phyloP scores from a whole-genome alignment of 768 basidiomycete genomes.

The Hygrophorus russula region DNA sequence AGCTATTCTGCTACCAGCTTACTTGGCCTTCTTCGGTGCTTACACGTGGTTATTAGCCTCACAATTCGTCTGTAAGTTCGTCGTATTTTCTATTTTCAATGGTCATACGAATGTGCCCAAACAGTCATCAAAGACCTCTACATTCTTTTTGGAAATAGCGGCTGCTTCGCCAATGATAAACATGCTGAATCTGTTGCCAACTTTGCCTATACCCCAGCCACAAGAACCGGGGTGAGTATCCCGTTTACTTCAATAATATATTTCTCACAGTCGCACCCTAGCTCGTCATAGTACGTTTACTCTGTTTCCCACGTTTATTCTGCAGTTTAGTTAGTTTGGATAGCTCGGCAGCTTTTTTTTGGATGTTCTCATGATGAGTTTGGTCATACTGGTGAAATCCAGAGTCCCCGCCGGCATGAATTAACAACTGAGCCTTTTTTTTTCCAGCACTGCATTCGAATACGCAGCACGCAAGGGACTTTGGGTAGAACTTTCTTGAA shows the following conservation, averaged over 20 bases:
- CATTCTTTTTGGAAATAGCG: slow-evolving; percentile 2
- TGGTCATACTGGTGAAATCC: slow-evolving; percentile 11
- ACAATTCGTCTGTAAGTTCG: slow-evolving; percentile 10
- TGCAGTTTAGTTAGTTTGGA: neutral
- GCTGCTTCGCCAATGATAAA: slow-evolving; percentile 9
- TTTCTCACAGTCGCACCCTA: neutral
- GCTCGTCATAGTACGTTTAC: slow-evolving; percentile 6
- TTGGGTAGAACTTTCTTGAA: slow-evolving; percentile 14
- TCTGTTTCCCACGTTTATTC: neutral
- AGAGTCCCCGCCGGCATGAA: neutral
- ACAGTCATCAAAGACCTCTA: slow-evolving; percentile 6
- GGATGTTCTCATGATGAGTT: slow-evolving; percentile 12
- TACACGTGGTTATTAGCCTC: slow-evolving; percentile 16
- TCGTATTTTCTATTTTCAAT: neutral
- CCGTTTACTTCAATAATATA: neutral
- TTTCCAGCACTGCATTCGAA: slow-evolving; percentile 15
- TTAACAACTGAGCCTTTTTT: neutral
- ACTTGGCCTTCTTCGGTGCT: slow-evolving; percentile 9
- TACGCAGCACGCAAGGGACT: slow-evolving; percentile 13
- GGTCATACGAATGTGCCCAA: too few relatives aligned
- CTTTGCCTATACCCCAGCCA: slow-evolving; percentile 3
- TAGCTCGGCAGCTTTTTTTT: slow-evolving; percentile 13
- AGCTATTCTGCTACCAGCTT: slow-evolving; percentile 8
- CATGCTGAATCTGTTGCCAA: neutral
- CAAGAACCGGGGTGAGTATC: slow-evolving; percentile 8